Evolutionary conservation across 2,329 filamentous ascomycete genomes (phyloP).

Genomic region (Teratosphaeria gauchensis): DNA sequence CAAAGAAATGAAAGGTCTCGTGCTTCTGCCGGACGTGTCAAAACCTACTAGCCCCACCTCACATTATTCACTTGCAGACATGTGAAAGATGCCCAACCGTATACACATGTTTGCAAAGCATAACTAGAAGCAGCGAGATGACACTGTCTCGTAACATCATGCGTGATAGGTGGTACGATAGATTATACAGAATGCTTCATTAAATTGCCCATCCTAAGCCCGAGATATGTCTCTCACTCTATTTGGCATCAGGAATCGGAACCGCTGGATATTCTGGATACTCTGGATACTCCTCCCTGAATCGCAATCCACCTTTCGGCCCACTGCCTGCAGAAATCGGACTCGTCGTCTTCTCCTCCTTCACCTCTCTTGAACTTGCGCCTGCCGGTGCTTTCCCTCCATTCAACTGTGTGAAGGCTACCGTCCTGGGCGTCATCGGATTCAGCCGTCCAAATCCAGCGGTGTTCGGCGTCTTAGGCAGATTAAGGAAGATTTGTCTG

Average conservation of each 20-base stretch:
- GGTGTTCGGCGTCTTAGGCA: slow-evolving; percentile 38
- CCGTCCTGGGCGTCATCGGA: slow-evolving; percentile 54
- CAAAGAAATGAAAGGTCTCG: background rate
- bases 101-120: background rate
- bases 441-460: slow-evolving; percentile 25
- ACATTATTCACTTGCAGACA: background rate
- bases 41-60: background rate
- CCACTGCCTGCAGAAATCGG: background rate
- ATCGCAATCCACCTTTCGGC: slow-evolving; percentile 12
- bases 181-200: background rate
- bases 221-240: background rate
- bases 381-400: slow-evolving; percentile 12
- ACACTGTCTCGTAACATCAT: background rate
- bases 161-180: background rate
- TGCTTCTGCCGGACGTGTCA: background rate
- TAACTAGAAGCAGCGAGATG: background rate
- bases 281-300: slow-evolving; percentile 20
- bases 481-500: slow-evolving; percentile 23
- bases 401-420: slow-evolving; percentile 55
- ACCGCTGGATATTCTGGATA: background rate
- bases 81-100: background rate
- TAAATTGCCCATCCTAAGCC: background rate
- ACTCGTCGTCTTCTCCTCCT: background rate
- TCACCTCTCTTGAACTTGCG: background rate
- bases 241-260: background rate